Percentiles rank a stretch among this genome's conserved stretches.
Evolutionary conservation across 768 basidiomycete species (phyloP).

Genomic region (Trametopsis cervina): DNA sequence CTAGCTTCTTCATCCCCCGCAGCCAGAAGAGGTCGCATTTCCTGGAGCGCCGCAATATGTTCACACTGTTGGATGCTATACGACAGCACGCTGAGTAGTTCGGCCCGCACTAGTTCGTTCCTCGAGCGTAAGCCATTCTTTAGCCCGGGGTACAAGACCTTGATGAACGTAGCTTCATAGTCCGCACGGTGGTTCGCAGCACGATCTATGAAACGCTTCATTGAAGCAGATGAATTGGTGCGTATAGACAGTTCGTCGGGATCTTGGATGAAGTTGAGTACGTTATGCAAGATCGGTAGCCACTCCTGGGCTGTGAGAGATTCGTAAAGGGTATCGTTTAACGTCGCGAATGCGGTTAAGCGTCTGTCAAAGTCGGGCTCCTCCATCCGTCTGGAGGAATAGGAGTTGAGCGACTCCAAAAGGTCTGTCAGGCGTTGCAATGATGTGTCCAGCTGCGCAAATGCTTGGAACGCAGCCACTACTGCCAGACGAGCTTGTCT

Average conservation of each 20-base stretch:
- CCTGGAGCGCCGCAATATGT: slow-evolving; percentile 53
- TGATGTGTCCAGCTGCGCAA: slow-evolving; percentile 39
- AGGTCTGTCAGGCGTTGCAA: slow-evolving; percentile 46
- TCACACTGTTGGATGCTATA: slow-evolving; percentile 64
- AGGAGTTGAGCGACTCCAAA: slow-evolving; percentile 74
- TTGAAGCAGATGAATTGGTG: slow-evolving; percentile 66
- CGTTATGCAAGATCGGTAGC: slow-evolving; percentile 79
- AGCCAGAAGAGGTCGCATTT: slow-evolving; percentile 77
- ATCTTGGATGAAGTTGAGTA: slow-evolving; percentile 84
- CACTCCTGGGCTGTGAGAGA: slow-evolving; percentile 49
- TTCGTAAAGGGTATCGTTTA: slow-evolving; percentile 63
- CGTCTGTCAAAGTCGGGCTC: slow-evolving; percentile 92
- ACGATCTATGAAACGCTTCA: slow-evolving; percentile 73
- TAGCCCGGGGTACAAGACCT: slow-evolving; percentile 66
- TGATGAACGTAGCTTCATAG: slow-evolving; percentile 50
- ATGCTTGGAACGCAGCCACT: slow-evolving; percentile 52
- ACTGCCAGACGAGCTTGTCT: slow-evolving; percentile 67
- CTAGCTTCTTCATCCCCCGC: slow-evolving; percentile 90
- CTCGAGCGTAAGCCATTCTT: slow-evolving; percentile 76
- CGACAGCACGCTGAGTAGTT: slow-evolving; percentile 73
- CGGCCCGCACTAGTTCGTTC: slow-evolving; percentile 80
- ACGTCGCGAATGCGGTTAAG: slow-evolving; percentile 58
- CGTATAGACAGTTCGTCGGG: slow-evolving; percentile 82
- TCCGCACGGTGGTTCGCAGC: slow-evolving; percentile 39
- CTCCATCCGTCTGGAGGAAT: slow-evolving; percentile 72